Evolutionary conservation across 305 asterid genomes (phyloP).

Genomic region (Fraxinus sp.): DNA sequence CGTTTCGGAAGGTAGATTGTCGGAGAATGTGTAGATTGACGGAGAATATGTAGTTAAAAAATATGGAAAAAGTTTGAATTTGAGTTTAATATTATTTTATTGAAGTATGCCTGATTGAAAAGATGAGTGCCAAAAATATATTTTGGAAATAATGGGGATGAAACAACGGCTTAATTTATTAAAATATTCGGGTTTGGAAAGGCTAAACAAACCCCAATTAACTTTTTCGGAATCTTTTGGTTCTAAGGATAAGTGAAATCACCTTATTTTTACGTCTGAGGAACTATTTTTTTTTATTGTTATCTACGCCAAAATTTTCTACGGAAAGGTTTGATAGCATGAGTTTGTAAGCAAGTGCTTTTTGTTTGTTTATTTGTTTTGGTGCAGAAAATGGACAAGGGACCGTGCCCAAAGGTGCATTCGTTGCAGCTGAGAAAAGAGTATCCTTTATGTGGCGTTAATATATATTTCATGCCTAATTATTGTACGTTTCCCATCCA

Average conservation of each 20-base stretch:
- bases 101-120: neutral
- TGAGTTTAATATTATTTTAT: too few species aligned
- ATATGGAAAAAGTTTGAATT: neutral
- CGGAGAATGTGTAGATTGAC: too few species aligned
- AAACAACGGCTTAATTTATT: neutral
- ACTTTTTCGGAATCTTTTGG: neutral
- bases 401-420: conserved; percentile 91
- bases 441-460: conserved; percentile 52
- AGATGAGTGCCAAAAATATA: neutral
- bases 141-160: neutral
- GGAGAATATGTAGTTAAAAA: too few species aligned
- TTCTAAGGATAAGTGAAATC: conserved; percentile 11
- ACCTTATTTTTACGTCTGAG: neutral
- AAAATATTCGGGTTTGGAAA: neutral
- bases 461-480: neutral
- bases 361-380: conserved; percentile 4
- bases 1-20: neutral
- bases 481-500: neutral
- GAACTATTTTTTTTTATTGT: neutral
- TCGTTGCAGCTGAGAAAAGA: conserved; percentile 86
- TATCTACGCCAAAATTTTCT: neutral
- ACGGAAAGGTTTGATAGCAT: neutral
- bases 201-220: neutral
- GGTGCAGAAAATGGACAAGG: conserved; percentile 91
- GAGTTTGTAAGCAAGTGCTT: neutral